Conservation (phyloP, 2,329 filamentous ascomycete species). For the Fusarium guadeloupense region DNA sequence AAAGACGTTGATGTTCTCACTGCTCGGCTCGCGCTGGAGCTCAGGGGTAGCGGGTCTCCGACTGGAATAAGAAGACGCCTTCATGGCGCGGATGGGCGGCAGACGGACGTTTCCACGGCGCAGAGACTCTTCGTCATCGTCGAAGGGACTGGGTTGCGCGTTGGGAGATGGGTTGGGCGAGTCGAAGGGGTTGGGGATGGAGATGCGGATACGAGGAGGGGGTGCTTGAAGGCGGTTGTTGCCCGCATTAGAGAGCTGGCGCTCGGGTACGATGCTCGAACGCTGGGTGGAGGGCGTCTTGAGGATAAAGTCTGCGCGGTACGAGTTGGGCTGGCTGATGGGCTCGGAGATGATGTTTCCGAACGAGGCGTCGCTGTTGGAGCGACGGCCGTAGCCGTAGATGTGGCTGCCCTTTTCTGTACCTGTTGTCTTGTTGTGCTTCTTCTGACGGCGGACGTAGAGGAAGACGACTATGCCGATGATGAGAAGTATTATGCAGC, state of each 20-base stretch:
- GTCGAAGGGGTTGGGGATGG: slow-evolving; percentile 51
- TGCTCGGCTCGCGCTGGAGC: slow-evolving; percentile 55
- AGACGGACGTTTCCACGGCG: slow-evolving; percentile 45
- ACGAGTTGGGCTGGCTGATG: slow-evolving; percentile 55
- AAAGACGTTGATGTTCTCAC: slow-evolving; percentile 63
- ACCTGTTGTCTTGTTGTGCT: slow-evolving; percentile 17
- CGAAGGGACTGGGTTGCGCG: slow-evolving; percentile 36
- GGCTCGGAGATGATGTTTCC: slow-evolving; percentile 66
- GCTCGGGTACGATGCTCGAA: slow-evolving; percentile 18
- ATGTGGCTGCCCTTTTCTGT: slow-evolving; percentile 36
- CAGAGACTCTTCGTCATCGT: slow-evolving; percentile 40
- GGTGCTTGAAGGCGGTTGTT: slow-evolving; percentile 22
- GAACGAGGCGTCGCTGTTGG: slow-evolving; percentile 40
- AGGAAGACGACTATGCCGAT: slow-evolving; percentile 53
- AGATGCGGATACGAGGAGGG: slow-evolving; percentile 41
- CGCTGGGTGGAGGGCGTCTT: slow-evolving; percentile 42
- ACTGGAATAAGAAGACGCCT: slow-evolving; percentile 39
- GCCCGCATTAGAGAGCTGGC: slow-evolving; percentile 22
- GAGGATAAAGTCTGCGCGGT: slow-evolving; percentile 64
- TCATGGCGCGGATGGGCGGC: slow-evolving; percentile 54
- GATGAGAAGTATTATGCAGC: slow-evolving; percentile 54
- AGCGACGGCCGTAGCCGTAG: slow-evolving; percentile 23
- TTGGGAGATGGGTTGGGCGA: slow-evolving; percentile 46
- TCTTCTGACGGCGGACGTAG: slow-evolving; percentile 49
- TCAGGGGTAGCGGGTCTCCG: slow-evolving; percentile 46